Evolutionary conservation across 129 eudicot genomes (phyloP).

Genomic region (Glebionis coronaria): DNA sequence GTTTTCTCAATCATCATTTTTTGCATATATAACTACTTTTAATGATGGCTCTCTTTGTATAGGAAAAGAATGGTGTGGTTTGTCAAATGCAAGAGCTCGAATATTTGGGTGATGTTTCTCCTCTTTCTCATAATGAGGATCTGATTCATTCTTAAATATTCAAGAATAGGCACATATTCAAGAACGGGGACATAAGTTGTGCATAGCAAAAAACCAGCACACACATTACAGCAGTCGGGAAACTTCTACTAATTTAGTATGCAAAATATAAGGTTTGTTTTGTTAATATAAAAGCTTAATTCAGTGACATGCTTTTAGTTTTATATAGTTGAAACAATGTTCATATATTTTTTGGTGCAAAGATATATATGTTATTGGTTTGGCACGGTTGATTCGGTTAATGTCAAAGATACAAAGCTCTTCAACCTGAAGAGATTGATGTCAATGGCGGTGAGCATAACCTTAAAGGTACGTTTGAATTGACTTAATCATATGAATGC

Average conservation of each 20-base stretch:
- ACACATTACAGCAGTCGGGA: conserved; percentile 98
- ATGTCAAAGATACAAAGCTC: conserved; percentile 81
- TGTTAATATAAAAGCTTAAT: not conserved
- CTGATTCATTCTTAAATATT: too few species aligned
- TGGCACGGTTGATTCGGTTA: conserved; percentile 98
- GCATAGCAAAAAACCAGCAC: conserved; percentile 95
- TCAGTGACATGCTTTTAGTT: not conserved
- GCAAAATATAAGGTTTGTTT: conserved; percentile 82
- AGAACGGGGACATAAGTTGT: conserved; percentile 79
- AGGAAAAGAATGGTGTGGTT: too few species aligned
- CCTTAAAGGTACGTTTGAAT: conserved; percentile 51
- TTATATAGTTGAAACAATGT: not conserved
- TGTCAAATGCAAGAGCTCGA: too few species aligned
- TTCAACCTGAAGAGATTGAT: conserved; percentile 85
- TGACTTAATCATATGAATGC: not conserved
- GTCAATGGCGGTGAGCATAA: conserved; percentile 93
- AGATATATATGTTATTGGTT: conserved; percentile 96
- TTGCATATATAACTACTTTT: too few species aligned
- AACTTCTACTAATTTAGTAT: conserved; percentile 90
- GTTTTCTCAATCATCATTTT: too few species aligned
- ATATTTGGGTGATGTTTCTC: too few species aligned
- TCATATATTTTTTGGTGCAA: conserved; percentile 36
- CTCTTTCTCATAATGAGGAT: too few species aligned
- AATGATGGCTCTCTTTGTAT: too few species aligned
- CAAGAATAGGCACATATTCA: conserved; percentile 43